Evolutionary conservation across 352 stramenopile species (phyloP), one percentile per base, ranked within the genome.

Genomic region (Globisporangium orthogonon): DNA sequence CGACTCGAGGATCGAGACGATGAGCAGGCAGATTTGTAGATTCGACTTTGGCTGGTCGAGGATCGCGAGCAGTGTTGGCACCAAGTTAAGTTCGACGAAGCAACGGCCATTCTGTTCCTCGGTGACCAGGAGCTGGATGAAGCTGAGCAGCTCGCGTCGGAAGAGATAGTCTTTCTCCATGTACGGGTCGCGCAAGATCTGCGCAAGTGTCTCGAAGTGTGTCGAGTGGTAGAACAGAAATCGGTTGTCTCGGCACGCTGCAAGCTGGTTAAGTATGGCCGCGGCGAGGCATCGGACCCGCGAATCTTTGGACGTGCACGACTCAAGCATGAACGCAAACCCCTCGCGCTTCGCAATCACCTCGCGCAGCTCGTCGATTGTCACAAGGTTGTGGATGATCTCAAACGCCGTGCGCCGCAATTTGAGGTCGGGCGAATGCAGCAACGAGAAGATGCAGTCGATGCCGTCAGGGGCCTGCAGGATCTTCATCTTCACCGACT

Each of bases 361-460:
- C n/a, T 82, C 73, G 2, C 75, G 70, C 18, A 83, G 74, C 33
- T 89, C 83, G 18, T 85, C 72, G 17, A 75, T 70, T 17, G 67
- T 73, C 30, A 87, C 69, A n/a, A 93, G 58, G 41, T 78, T 83
- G 31, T 68, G 66, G 2, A 92, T 56, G 13, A 92, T 53, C 15
- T 87, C 72, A 23, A 91, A 85, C 2, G 73, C 78, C 6, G 65
- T 68, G 11, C 75, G 60, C 3, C 73, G 76, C 4, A 91, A 54
- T 30, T 79, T 77, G 10, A 78, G 37, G 41, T 89, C 73, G 17
- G 62, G 43, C 2, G 78, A 74, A 33, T 84, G 71, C 3, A 90
- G 55, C 29, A 95, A 59, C 28, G 77, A 67, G 52, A 92, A 91
- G 10, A 93, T 60, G 41, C 72, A 86, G 41, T 89, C 74, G 30